Percentiles rank a stretch among this genome's conserved stretches.
phyloP scores from a whole-genome alignment of 2,329 filamentous ascomycete genomes.

The Claviceps sorghi region DNA sequence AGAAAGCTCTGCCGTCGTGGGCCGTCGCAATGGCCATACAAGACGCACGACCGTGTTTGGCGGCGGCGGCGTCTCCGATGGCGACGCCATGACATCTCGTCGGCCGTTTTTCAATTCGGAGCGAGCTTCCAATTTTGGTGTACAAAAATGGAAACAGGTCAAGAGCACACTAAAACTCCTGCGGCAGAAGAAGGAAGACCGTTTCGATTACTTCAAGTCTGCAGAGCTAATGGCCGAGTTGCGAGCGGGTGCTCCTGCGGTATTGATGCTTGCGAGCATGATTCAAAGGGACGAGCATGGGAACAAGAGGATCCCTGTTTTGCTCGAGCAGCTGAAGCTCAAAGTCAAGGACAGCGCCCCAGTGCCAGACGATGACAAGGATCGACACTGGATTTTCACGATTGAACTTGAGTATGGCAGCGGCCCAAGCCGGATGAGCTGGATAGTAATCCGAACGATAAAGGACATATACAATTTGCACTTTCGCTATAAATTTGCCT shows the following conservation, averaged over 20 bases:
- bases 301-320: constrained; percentile 84
- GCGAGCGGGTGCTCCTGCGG: constrained; percentile 80
- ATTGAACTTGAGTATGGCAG: constrained; percentile 95
- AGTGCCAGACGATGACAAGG: constrained; percentile 46
- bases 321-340: constrained; percentile 88
- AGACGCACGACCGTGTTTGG: constrained; percentile 52
- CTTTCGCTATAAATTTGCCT: constrained; percentile 78
- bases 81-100: constrained; percentile 41
- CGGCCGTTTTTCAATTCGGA: constrained; percentile 48
- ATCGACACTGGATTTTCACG: constrained; percentile 71
- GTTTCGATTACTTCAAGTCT: constrained; percentile 87
- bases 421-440: constrained; percentile 89
- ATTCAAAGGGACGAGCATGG: constrained; percentile 94
- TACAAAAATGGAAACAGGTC: constrained; percentile 81
- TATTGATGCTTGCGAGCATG: constrained; percentile 91
- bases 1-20: constrained; percentile 31
- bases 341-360: constrained; percentile 66
- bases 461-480: constrained; percentile 87
- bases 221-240: constrained; percentile 93
- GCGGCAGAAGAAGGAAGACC: constrained; percentile 70
- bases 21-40: constrained; percentile 46
- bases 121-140: constrained; percentile 57
- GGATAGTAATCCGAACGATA: constrained; percentile 78
- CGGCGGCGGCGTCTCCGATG: constrained; percentile 49
- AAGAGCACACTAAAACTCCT: constrained; percentile 76